These are phyloP conservation scores for Rachicladosporium sp. DNA, from an alignment of 2,329 filamentous ascomycete genomes.

Conservation along the genomic window DNA sequence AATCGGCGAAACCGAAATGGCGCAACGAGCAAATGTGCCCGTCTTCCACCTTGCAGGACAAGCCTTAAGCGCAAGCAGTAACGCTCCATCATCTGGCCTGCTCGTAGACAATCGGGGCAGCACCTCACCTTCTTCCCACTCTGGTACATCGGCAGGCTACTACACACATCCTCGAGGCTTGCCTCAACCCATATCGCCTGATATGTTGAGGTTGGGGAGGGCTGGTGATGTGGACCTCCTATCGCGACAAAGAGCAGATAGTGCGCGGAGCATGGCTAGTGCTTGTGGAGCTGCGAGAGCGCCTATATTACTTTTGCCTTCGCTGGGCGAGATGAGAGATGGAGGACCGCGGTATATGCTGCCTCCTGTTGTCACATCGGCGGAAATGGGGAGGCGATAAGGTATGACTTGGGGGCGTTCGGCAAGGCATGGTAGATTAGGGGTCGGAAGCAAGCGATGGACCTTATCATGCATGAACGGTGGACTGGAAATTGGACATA, in stretches of 20 bases:
- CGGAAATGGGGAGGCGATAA: conserved; percentile 9
- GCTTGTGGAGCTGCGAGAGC: conserved; percentile 6
- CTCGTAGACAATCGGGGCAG: conserved; percentile 13
- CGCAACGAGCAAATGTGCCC: conserved; percentile 74
- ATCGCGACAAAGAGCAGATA: conserved; percentile 20
- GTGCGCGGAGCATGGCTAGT: conserved; percentile 18
- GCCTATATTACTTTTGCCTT: conserved; percentile 12
- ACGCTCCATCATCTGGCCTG: conserved; percentile 6
- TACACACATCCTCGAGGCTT: conserved; percentile 15
- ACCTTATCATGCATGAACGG: no score
- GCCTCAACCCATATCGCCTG: conserved; percentile 13
- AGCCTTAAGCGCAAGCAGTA: conserved; percentile 7
- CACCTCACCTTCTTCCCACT: conserved; percentile 14
- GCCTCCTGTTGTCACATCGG: conserved; percentile 19
- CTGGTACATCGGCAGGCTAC: conserved; percentile 16
- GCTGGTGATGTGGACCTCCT: conserved; percentile 11
- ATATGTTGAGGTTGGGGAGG: conserved; percentile 15
- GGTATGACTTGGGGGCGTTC: no score
- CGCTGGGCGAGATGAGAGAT: conserved; percentile 16
- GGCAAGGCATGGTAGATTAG: no score
- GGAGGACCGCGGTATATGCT: conserved; percentile 16
- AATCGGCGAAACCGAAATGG: conserved; percentile 87
- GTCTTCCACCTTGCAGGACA: conserved; percentile 52
- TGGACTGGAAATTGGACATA: no score
- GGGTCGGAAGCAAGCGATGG: no score